These are phyloP conservation scores for Fusarium pilosicola DNA, from an alignment of 2,329 filamentous ascomycete genomes.

Conservation along the genomic window DNA sequence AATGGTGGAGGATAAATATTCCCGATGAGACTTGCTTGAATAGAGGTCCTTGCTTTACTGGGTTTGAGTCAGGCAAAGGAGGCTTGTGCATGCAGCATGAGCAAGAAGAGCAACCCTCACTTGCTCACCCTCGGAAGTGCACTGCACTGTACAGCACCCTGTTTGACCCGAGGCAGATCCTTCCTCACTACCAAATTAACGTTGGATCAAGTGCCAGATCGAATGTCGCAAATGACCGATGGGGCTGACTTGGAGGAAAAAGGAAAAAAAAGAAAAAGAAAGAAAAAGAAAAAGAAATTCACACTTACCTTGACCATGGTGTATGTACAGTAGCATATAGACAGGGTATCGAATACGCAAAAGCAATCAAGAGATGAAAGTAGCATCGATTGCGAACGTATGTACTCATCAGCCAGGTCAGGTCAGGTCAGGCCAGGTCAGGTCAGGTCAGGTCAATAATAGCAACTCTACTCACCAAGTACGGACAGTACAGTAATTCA, in stretches of 20 bases:
- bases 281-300: not conserved
- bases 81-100: slow-evolving; percentile 8
- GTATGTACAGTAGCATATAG: not conserved
- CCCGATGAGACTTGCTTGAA: not conserved
- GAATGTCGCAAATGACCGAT: slow-evolving; percentile 1
- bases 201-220: not conserved
- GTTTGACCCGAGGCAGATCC: slow-evolving; percentile 12
- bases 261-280: not conserved
- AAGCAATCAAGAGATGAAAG: not conserved
- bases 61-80: slow-evolving; percentile 13
- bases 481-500: not conserved
- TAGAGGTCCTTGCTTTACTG: not conserved
- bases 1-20: not conserved
- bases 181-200: not conserved
- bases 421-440: not conserved
- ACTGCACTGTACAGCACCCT: not conserved
- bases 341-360: not conserved
- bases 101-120: not conserved
- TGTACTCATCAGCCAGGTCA: not conserved
- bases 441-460: not conserved
- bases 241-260: not conserved
- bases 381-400: not conserved
- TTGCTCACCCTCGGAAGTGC: not conserved
- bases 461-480: not conserved
- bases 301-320: not conserved